A percentile compares a stretch with the other conserved stretches of the same genome.
Conservation (phyloP, 2,329 filamentous ascomycete species). For the Pseudocercospora fijiensis region DNA sequence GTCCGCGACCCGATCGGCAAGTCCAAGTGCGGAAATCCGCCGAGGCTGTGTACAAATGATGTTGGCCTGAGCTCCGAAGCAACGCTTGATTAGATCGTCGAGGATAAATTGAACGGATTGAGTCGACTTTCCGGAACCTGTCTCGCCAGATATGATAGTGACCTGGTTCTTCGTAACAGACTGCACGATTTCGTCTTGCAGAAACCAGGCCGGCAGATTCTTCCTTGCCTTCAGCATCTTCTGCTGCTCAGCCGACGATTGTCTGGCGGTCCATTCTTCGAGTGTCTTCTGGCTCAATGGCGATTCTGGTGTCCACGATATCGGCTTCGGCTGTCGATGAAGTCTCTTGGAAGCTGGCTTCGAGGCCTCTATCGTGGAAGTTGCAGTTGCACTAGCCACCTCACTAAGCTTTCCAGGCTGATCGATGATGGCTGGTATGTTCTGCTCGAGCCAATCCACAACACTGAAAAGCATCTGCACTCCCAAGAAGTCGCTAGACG, state of each 20-base stretch:
- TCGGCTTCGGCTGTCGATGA: slow-evolving; percentile 50
- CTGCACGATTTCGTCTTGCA: slow-evolving; percentile 71
- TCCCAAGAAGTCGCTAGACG: slow-evolving; percentile 68
- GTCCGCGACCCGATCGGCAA: slow-evolving; percentile 91
- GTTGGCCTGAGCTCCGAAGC: slow-evolving; percentile 74
- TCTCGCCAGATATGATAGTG: slow-evolving; percentile 95
- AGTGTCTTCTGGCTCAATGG: slow-evolving; percentile 59
- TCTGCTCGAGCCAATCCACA: slow-evolving; percentile 86
- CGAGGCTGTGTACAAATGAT: slow-evolving; percentile 95
- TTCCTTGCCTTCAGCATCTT: slow-evolving; percentile 73
- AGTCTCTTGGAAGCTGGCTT: slow-evolving; percentile 37
- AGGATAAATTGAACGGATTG: slow-evolving; percentile 95
- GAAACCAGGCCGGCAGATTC: slow-evolving; percentile 81
- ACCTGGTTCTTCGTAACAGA: slow-evolving; percentile 78
- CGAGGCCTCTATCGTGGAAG: slow-evolving; percentile 45
- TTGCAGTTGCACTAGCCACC: slow-evolving; percentile 72
- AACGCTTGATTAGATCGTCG: slow-evolving; percentile 78
- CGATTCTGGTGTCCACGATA: slow-evolving; percentile 63
- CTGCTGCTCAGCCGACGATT: slow-evolving; percentile 63
- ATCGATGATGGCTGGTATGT: slow-evolving; percentile 78
- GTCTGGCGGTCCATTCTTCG: slow-evolving; percentile 66
- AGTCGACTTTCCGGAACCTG: slow-evolving; percentile 93
- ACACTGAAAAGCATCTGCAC: slow-evolving; percentile 91
- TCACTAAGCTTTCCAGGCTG: slow-evolving; percentile 80
- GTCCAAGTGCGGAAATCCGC: slow-evolving; percentile 86